Evolutionary conservation across 208 protist species (phyloP).

Genomic region (Trypanosoma caninum): DNA sequence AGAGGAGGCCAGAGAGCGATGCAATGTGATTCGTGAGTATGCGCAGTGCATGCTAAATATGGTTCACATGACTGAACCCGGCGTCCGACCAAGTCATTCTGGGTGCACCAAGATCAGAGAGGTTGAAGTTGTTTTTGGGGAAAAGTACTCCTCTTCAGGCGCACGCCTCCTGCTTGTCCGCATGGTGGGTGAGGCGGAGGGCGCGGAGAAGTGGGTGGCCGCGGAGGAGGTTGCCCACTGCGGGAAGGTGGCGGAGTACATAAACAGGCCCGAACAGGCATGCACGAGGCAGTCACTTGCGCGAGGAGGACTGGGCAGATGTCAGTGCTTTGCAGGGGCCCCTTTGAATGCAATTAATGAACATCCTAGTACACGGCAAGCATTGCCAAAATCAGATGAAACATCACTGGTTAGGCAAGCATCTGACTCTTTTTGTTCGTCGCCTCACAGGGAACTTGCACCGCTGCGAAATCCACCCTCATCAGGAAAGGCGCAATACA

Average conservation of each 20-base stretch:
- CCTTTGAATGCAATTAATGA: too few species aligned
- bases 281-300: background rate
- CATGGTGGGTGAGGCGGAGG: constrained; percentile 8
- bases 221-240: constrained; percentile 21
- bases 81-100: too few species aligned
- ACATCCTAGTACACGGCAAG: too few species aligned
- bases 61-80: background rate
- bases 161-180: constrained; percentile 36
- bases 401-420: too few species aligned
- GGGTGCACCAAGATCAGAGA: background rate
- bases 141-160: constrained; percentile 26
- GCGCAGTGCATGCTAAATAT: background rate
- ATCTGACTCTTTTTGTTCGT: too few species aligned
- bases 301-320: background rate
- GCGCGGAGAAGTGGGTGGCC: constrained; percentile 32
- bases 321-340: too few species aligned
- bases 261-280: constrained; percentile 16
- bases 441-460: too few species aligned
- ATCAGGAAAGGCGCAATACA: too few species aligned
- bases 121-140: constrained; percentile 34
- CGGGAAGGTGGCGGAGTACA: constrained; percentile 32
- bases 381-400: too few species aligned
- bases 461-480: too few species aligned
- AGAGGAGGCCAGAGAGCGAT: background rate
- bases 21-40: background rate